These are phyloP conservation scores for Monascus purpureus DNA, from an alignment of 495 filamentous ascomycete genomes.

Conservation along the genomic window DNA sequence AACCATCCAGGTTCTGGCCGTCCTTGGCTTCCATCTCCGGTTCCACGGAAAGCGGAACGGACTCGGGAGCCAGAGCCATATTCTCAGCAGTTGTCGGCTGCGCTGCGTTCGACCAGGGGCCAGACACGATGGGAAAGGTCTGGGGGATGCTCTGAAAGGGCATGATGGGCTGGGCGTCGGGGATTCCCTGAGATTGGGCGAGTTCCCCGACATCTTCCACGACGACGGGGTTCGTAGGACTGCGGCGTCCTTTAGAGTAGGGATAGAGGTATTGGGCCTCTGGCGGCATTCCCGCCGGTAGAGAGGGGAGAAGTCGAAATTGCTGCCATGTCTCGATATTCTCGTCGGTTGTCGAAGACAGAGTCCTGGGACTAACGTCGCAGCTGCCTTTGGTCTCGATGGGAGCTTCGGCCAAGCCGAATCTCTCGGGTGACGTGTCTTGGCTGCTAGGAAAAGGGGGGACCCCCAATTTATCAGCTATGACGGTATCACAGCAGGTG, in stretches of 20 bases:
- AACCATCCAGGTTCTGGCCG: constrained; percentile 8
- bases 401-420: constrained; percentile 16
- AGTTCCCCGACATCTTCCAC: constrained; percentile 27
- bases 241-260: constrained; percentile 18
- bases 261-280: constrained; percentile 26
- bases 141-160: constrained; percentile 22
- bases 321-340: constrained; percentile 31
- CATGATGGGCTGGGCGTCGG: constrained; percentile 19
- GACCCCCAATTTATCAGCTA: background rate
- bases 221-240: constrained; percentile 22
- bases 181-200: constrained; percentile 19
- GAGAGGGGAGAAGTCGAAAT: constrained; percentile 26
- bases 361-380: constrained; percentile 27
- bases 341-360: constrained; percentile 32
- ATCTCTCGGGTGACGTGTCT: constrained; percentile 20
- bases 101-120: constrained; percentile 18
- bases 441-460: constrained; percentile 8
- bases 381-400: constrained; percentile 25
- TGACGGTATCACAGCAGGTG: background rate
- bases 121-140: constrained; percentile 19
- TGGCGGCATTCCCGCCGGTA: constrained; percentile 20
- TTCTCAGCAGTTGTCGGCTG: constrained; percentile 9
- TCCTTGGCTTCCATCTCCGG: constrained; percentile 13
- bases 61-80: constrained; percentile 7
- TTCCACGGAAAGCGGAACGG: constrained; percentile 12